Evolutionary conservation across 1,284 basidiomycete species (phyloP).

Genomic region (Ceratobasidium sp.): DNA sequence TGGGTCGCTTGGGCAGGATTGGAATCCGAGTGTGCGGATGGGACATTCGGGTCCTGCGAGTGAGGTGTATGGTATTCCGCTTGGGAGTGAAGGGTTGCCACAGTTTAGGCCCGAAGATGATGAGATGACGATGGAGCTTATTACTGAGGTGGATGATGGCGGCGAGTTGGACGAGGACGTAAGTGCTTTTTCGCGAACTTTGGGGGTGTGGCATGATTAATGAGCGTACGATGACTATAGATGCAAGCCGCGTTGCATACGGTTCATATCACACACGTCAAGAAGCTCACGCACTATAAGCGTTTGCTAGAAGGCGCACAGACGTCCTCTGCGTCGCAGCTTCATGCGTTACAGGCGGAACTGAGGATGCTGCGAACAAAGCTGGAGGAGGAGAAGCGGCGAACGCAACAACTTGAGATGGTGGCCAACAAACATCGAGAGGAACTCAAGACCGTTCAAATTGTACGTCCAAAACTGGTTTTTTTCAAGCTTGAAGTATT

Average conservation of each 20-base stretch:
- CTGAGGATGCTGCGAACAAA: slow-evolving; percentile 68
- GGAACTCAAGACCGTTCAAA: slow-evolving; percentile 41
- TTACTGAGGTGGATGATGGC: slow-evolving; percentile 76
- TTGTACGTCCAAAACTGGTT: neutral
- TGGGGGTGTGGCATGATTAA: neutral
- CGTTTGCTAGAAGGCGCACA: slow-evolving; percentile 80
- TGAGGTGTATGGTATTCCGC: slow-evolving; percentile 39
- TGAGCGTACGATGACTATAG: slow-evolving; percentile 7
- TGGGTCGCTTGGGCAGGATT: slow-evolving; percentile 21
- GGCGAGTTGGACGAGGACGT: slow-evolving; percentile 76
- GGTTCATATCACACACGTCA: slow-evolving; percentile 71
- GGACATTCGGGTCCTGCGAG: slow-evolving; percentile 32
- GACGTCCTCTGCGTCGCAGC: slow-evolving; percentile 78
- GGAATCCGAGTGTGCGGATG: slow-evolving; percentile 31
- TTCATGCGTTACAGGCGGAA: slow-evolving; percentile 84
- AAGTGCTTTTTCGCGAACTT: slow-evolving; percentile 45
- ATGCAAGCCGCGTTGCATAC: slow-evolving; percentile 63
- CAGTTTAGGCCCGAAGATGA: slow-evolving; percentile 55
- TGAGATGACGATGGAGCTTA: slow-evolving; percentile 71
- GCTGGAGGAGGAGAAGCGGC: slow-evolving; percentile 54
- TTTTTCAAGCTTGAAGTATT: no score
- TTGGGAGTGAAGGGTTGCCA: slow-evolving; percentile 33
- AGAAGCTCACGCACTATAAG: slow-evolving; percentile 78
- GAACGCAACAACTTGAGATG: slow-evolving; percentile 50
- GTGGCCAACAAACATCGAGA: slow-evolving; percentile 54